Evolutionary conservation across 78 protist species (phyloP), one percentile per base, ranked within the genome.

Genomic region (Dictyostelium brefeldianum): DNA sequence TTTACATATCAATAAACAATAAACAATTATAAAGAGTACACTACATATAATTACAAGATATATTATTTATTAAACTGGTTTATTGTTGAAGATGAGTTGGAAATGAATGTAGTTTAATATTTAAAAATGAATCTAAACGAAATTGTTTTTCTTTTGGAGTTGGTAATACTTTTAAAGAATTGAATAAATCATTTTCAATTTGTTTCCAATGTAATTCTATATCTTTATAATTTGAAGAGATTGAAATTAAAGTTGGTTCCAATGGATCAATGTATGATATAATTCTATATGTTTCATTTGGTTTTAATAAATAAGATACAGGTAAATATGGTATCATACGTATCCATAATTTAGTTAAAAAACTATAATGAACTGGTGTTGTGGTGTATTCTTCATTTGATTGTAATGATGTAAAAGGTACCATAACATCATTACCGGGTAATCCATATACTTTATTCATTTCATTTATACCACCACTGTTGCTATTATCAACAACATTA

Each of bases 201-300:
- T 46, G 79, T 10, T 48, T 27, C 89, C 89, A 82, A 69, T 82
- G 78, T 50, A 50, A 5, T n/a, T 48, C 15, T 15, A 82, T 82
- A 12, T 82, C 89, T 25, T 47, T n/a, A 36, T 18, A 51, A 50
- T 25, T 82, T 12, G 69, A 54, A 12, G 91, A 71, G 0, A 50
- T 20, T 11, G 91, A 69, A 11, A 84, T 74, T 25, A 31, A 80
- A 22, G 77, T 17, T 2, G 81, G 74, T 2, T 59, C 48, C 2
- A 84, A 84, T 54, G 82, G 64, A 5, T 84, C 54, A 1, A 84
- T 46, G 4, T 22, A 15, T 18, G 91, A 64, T 9, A 36, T 18
- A 57, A 84, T 84, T 75, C 91, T 71, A 69, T 47, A 84, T 0
- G 74, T 8, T 74, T 84, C 83, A 15, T 31, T 54, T 12, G 74